Evolutionary conservation across 106 monocot genomes (phyloP), one percentile per base, ranked within the genome.

Genomic region (Acanthochlamys bracteata): DNA sequence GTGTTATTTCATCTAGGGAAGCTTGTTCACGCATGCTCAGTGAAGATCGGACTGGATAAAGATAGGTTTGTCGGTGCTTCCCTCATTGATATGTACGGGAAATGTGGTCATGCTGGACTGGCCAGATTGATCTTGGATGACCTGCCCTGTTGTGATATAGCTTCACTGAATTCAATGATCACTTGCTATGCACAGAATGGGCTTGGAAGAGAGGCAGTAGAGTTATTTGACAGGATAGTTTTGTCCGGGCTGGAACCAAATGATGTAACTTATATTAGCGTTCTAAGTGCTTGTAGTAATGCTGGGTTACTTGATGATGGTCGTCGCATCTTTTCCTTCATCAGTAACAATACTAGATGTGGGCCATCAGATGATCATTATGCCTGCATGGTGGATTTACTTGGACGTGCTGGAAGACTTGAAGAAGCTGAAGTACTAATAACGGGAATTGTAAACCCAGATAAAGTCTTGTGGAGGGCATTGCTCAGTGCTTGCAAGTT

Each of bases 401-500:
- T 89, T 43, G 84, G 81, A 11, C 75, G 79, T 14, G 60, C 79
- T 0, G 84, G 84, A 25, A 84, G 62, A 54, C 70, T 89, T 12
- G 58, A 71, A 39, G 89, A 89, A 59, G 89, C 89, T 12, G 82
- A 74, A 60, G 51, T 14, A 17, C 42, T 82, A 42, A 70, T 82
- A 66, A 39, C 21, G 0, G 16, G 57, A 46, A 24, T 59, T 2
- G 20, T 42, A 24, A 73, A 60, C 21, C 85, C 79, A 16, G 82
- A 89, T 66, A 79, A 71, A 58, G 66, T 85, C 47, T 20, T 80
- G 22, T 89, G 84, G 89, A 82, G 85, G 53, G 66, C 89, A 64
- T 57, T 89, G 39, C 79, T 89, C 21, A 65, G 82, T 60, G 76
- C 79, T 11, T 85, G 85, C 82, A 89, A 77, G 61, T 71, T 89